phyloP scores from a whole-genome alignment of 345 rosid genomes.

The Passiflora organensis region DNA sequence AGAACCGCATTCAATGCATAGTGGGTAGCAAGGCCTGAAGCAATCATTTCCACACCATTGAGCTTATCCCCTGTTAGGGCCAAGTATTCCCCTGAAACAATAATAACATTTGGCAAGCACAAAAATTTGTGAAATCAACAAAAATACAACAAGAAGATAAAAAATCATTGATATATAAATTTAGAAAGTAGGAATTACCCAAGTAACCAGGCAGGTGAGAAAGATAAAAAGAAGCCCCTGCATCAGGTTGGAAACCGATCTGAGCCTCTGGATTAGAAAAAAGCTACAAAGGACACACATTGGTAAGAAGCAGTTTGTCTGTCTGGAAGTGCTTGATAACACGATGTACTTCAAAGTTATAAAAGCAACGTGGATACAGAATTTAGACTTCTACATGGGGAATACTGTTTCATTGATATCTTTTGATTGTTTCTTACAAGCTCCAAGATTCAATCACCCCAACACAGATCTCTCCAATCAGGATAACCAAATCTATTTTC shows the following conservation, averaged over 20 bases:
- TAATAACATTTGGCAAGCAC: not conserved
- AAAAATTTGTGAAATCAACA: not conserved
- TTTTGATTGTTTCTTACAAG: no score
- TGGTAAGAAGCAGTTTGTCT: not conserved
- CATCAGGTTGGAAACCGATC: conserved; percentile 87
- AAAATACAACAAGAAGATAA: not conserved
- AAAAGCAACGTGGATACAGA: no score
- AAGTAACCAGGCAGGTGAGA: conserved; percentile 82
- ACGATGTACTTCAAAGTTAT: no score
- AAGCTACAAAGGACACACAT: conserved; percentile 36
- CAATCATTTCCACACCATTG: conserved; percentile 84
- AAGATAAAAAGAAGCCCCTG: conserved; percentile 88
- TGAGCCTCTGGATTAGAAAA: conserved; percentile 75
- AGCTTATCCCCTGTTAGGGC: conserved; percentile 91
- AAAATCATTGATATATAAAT: not conserved
- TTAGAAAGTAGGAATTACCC: conserved; percentile 32
- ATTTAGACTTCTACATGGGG: no score
- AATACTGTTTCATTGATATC: no score
- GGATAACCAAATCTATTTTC: no score
- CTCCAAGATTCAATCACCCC: no score
- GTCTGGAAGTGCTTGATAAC: no score
- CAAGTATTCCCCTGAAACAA: conserved; percentile 70
- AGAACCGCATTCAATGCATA: conserved; percentile 58
- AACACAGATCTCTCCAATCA: no score
- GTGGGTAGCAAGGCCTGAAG: conserved; percentile 92